Conservation (phyloP, 225 moss, liverwort and hornwort species). For the Anthoceros angustus region DNA sequence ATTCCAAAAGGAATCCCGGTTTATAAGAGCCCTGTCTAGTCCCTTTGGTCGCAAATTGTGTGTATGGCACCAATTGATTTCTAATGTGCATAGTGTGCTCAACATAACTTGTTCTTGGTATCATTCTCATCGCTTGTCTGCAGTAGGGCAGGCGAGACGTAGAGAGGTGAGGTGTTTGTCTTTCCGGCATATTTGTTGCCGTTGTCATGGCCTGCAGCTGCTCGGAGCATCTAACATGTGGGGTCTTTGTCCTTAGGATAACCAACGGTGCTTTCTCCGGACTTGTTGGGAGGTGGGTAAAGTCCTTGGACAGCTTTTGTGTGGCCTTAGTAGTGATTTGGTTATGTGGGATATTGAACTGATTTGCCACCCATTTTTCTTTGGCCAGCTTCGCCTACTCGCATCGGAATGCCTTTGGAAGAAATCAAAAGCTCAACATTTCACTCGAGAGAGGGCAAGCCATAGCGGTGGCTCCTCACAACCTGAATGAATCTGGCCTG, state of each 20-base stretch:
- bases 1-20: too few species aligned
- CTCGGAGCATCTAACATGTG: neutral
- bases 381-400: constrained; percentile 93
- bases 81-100: too few species aligned
- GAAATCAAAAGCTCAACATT: constrained; percentile 96
- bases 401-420: constrained; percentile 95
- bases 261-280: constrained; percentile 96
- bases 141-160: too few species aligned
- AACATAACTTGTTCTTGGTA: too few species aligned
- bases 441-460: constrained; percentile 90
- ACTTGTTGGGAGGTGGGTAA: constrained; percentile 80
- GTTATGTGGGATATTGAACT: too few species aligned
- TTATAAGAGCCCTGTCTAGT: too few species aligned
- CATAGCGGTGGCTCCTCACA: too few species aligned
- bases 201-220: neutral
- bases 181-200: constrained; percentile 6
- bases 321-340: neutral
- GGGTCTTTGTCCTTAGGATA: constrained; percentile 24
- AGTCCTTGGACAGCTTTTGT: neutral
- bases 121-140: too few species aligned
- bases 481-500: too few species aligned
- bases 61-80: too few species aligned
- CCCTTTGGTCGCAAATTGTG: too few species aligned
- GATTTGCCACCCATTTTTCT: neutral
- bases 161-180: neutral